These are phyloP conservation scores for Lentinus polychrous DNA, from an alignment of 1,284 basidiomycete species.

Conservation along the genomic window DNA sequence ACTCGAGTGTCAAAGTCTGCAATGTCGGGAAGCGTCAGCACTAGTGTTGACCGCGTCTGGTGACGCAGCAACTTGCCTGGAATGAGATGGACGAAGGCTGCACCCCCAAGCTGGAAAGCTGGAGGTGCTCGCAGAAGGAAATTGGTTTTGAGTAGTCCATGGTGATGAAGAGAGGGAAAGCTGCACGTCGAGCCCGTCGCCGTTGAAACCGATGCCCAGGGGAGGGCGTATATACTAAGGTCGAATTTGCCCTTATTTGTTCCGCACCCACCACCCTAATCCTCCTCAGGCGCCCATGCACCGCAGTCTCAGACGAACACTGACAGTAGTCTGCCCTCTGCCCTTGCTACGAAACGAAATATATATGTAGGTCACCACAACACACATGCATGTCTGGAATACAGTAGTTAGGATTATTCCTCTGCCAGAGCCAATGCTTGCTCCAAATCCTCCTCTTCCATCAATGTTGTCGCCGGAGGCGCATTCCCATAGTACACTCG, in stretches of 20 bases:
- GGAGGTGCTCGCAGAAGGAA: conserved; percentile 79
- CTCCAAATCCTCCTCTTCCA: conserved; percentile 64
- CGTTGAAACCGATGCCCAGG: conserved; percentile 1
- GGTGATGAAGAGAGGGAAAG: conserved; percentile 7
- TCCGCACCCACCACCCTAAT: background rate
- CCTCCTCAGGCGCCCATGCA: background rate
- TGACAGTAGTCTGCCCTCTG: too few relatives aligned
- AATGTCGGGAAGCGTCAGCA: background rate
- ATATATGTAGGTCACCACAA: too few relatives aligned
- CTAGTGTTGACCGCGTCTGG: conserved; percentile 6
- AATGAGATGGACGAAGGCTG: conserved; percentile 97
- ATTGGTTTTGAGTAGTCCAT: conserved; percentile 64
- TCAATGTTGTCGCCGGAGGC: conserved; percentile 43
- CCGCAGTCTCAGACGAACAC: background rate
- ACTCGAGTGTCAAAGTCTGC: conserved; percentile 88
- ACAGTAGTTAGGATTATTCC: conserved; percentile 32
- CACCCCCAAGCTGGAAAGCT: conserved; percentile 94
- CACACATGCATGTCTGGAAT: too few relatives aligned
- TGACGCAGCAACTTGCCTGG: conserved; percentile 54
- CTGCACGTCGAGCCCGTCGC: conserved; percentile 13
- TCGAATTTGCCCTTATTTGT: conserved; percentile 18
- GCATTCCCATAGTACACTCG: conserved; percentile 63
- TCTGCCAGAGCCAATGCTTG: conserved; percentile 59
- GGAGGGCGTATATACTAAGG: background rate
- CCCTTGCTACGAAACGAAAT: too few relatives aligned